Conservation (phyloP, 306 rosid species). For the Gleditsia sinensis region DNA sequence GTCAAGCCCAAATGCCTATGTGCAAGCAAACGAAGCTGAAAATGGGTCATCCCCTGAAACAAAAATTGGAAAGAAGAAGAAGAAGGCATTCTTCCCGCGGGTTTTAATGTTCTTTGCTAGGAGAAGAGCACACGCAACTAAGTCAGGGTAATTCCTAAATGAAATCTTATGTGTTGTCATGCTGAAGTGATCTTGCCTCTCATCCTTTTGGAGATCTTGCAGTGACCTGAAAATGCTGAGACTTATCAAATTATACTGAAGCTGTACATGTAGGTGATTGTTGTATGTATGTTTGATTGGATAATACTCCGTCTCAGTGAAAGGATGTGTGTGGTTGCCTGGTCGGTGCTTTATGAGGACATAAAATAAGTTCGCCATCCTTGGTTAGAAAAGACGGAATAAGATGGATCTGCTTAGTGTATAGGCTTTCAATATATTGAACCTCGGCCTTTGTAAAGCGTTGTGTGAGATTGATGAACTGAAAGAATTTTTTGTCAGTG, state of each 20-base stretch:
- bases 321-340: constrained; percentile 32
- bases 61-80: constrained; percentile 72
- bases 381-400: constrained; percentile 41
- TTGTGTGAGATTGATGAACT: constrained; percentile 46
- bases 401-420: constrained; percentile 44
- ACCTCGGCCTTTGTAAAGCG: constrained; percentile 44
- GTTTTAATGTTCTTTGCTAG: constrained; percentile 86
- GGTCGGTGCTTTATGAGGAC: constrained; percentile 45
- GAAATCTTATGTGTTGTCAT: constrained; percentile 25
- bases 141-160: constrained; percentile 46
- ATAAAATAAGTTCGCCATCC: constrained; percentile 35
- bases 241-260: constrained; percentile 27
- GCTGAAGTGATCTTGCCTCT: constrained; percentile 39
- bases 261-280: constrained; percentile 44
- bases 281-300: constrained; percentile 54
- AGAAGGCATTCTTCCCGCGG: constrained; percentile 76
- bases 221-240: constrained; percentile 49
- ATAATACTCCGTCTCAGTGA: constrained; percentile 38
- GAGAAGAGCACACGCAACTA: constrained; percentile 56
- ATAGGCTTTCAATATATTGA: constrained; percentile 51
- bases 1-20: constrained; percentile 56
- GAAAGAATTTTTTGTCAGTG: constrained; percentile 22
- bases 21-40: constrained; percentile 36
- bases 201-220: constrained; percentile 32
- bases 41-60: constrained; percentile 59